Conservation (phyloP, 345 rosid species). For the Linum trigynum region DNA sequence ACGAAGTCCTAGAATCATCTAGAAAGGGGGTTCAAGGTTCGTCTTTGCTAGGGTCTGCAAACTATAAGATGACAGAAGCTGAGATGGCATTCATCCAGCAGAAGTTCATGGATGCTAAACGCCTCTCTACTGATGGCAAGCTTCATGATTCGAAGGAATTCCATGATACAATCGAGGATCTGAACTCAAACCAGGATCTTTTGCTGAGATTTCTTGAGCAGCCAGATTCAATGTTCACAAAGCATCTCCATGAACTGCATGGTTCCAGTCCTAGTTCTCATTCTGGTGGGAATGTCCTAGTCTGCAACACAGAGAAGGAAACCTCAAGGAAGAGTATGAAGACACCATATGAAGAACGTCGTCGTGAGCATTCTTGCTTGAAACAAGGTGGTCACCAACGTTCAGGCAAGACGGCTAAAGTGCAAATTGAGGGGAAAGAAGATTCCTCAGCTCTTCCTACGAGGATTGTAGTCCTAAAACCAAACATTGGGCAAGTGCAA, state of each 20-base stretch:
- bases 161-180: slow-evolving; percentile 62
- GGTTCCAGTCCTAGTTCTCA: slow-evolving; percentile 32
- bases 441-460: slow-evolving; percentile 39
- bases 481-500: slow-evolving; percentile 54
- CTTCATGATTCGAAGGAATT: slow-evolving; percentile 71
- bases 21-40: slow-evolving; percentile 35
- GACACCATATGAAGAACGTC: slow-evolving; percentile 22
- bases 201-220: slow-evolving; percentile 75
- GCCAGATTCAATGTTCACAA: slow-evolving; percentile 74
- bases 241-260: slow-evolving; percentile 68
- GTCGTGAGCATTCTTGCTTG: slow-evolving; percentile 20
- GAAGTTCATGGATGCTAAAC: slow-evolving; percentile 70
- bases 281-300: slow-evolving; percentile 24
- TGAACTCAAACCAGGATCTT: slow-evolving; percentile 73
- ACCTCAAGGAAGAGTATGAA: slow-evolving; percentile 19
- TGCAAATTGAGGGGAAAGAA: slow-evolving; percentile 34
- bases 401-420: slow-evolving; percentile 26
- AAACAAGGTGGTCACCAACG: slow-evolving; percentile 24
- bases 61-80: slow-evolving; percentile 39
- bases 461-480: slow-evolving; percentile 85
- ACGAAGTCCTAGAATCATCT: slow-evolving; percentile 67
- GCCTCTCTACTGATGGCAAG: slow-evolving; percentile 60
- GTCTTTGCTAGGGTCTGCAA: slow-evolving; percentile 24
- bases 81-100: slow-evolving; percentile 64
- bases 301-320: slow-evolving; percentile 35